Evolutionary conservation across 2,329 filamentous ascomycete genomes (phyloP), one percentile per base, ranked within the genome.

Genomic region (Hysterium pulicare): DNA sequence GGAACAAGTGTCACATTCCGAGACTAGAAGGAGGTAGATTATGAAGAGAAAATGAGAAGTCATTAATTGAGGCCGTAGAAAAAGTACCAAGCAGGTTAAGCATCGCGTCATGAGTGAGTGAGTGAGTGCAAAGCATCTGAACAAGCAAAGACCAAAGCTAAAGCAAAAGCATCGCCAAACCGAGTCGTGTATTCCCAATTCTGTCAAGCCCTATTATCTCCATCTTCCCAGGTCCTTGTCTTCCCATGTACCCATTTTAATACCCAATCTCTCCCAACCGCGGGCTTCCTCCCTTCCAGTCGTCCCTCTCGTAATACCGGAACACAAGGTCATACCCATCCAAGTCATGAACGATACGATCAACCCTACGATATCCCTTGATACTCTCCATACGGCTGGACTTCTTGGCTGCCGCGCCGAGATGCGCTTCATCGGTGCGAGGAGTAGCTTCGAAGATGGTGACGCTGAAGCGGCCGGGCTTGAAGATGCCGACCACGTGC

Each of bases 271-370:
- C 81, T 28, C 81, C 81, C 61, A 84, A 65, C 57, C 81, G 72
- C 35, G 81, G 81, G 51, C 76, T 76, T 49, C 80, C 80, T 41
- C 81, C 81, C 65, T 78, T 78, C 79, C 80, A 97, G 58, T 86
- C 91, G 53, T 95, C 82, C 46, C 88, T 82, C 73, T 97, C 90
- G 63, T 95, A 98, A 75, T 94, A 96, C 45, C 91, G 82, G 73
- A 98, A 98, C 34, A 98, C 86, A 28, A 98, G 76, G 66, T 97
- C 90, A 62, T 98, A 98, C 40, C 94, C 93, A 62, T 98, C 91
- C 57, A 98, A 84, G 60, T 97, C 90, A 67, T 98, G 93, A 38
- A 98, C 89, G 53, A 98, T 96, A 41, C 90, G 85, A 67, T 98
- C 93, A 40, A 96, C 80, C 16, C 93, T 82, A 47, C 86, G 81